These are phyloP conservation scores for Dichomitus squalens DNA, from an alignment of 1,284 basidiomycete species.

Conservation along the genomic window DNA sequence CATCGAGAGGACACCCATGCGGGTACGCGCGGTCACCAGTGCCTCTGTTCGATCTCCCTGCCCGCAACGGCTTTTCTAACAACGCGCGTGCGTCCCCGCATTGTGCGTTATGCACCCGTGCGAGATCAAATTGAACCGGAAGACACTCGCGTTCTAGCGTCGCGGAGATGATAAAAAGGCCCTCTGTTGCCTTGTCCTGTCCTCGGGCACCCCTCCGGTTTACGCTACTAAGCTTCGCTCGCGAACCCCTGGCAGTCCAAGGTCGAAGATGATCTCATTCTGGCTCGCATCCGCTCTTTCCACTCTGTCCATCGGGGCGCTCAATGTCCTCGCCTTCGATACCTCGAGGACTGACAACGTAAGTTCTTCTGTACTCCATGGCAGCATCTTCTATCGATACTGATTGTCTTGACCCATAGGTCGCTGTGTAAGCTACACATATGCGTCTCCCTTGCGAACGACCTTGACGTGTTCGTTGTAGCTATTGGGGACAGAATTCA, in stretches of 20 bases:
- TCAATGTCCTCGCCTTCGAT: constrained; percentile 26
- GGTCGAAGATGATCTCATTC: constrained; percentile 15
- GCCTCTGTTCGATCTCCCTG: neutral
- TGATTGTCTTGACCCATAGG: neutral
- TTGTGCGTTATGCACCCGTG: neutral
- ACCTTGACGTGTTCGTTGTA: constrained; percentile 6
- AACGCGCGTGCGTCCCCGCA: neutral
- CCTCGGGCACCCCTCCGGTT: neutral
- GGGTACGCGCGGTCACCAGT: neutral
- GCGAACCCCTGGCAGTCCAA: neutral
- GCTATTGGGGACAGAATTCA: constrained; percentile 55
- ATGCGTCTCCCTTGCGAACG: neutral
- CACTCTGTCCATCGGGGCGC: constrained; percentile 13
- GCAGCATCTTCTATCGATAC: neutral
- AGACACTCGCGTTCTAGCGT: neutral
- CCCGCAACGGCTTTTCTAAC: neutral
- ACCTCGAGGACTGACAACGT: constrained; percentile 32
- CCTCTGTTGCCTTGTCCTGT: neutral
- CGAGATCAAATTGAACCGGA: too few species aligned
- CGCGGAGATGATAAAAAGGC: neutral
- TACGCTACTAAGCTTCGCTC: neutral
- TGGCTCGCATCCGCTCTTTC: constrained; percentile 17
- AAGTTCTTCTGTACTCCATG: constrained; percentile 7
- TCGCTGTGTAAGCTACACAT: neutral
- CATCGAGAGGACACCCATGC: neutral